Evolutionary conservation across 2,329 filamentous ascomycete genomes (phyloP).

Genomic region (Talaromyces sp.): DNA sequence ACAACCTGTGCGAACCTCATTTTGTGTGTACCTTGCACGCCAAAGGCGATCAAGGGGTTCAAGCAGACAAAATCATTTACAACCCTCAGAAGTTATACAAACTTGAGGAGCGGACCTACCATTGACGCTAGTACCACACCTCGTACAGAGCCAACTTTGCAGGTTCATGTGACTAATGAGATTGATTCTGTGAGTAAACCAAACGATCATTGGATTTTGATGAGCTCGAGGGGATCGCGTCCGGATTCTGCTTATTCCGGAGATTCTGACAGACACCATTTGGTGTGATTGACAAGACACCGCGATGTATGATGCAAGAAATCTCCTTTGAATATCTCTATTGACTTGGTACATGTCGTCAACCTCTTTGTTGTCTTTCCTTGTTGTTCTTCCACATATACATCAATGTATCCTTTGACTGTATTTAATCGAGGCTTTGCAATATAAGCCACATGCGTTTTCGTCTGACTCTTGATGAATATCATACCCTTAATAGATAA

Average conservation of each 20-base stretch:
- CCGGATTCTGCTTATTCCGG: not conserved
- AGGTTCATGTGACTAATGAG: not conserved
- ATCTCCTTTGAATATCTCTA: too few relatives aligned
- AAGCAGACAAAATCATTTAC: not conserved
- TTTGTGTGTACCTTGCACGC: not conserved
- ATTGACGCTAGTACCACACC: not conserved
- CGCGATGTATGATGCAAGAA: too few relatives aligned
- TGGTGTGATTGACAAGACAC: not conserved
- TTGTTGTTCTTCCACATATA: too few relatives aligned
- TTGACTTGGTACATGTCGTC: too few relatives aligned
- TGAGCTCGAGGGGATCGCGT: not conserved
- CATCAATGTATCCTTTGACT: too few relatives aligned
- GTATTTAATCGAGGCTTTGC: too few relatives aligned
- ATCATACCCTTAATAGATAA: too few relatives aligned
- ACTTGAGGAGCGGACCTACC: not conserved
- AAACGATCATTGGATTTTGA: not conserved
- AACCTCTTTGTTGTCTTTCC: too few relatives aligned
- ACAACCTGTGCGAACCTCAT: slow-evolving; percentile 7
- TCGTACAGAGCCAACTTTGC: not conserved
- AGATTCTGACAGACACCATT: not conserved
- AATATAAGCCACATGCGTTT: too few relatives aligned
- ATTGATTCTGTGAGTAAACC: not conserved
- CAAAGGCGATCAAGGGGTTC: not conserved
- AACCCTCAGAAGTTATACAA: not conserved
- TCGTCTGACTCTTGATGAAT: too few relatives aligned